phyloP scores from a whole-genome alignment of 2,329 filamentous ascomycete genomes.

The Helminthosporium solani region DNA sequence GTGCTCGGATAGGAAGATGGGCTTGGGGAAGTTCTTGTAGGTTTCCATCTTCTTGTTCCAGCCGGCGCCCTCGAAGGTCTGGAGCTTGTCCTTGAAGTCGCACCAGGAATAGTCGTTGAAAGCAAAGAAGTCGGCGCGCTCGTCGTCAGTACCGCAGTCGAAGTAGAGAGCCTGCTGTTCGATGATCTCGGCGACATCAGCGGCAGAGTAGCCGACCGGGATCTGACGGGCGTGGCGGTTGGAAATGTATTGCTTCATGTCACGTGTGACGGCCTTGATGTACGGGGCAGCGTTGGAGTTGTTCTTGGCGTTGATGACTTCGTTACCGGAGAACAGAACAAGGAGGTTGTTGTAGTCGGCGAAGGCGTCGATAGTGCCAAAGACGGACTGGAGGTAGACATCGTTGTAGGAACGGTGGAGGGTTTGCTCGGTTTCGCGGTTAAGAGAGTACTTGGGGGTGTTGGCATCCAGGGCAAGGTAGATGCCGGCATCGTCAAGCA shows the following conservation, averaged over 20 bases:
- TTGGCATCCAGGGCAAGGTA: conserved; percentile 92
- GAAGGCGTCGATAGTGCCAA: conserved; percentile 78
- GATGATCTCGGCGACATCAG: conserved; percentile 82
- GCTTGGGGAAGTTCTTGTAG: conserved; percentile 40
- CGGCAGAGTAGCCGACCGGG: conserved; percentile 79
- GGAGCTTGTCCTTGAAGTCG: conserved; percentile 51
- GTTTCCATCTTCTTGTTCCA: conserved; percentile 61
- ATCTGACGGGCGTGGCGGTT: conserved; percentile 66
- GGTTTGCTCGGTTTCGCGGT: conserved; percentile 65
- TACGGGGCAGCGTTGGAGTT: conserved; percentile 71
- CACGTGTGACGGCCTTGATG: conserved; percentile 70
- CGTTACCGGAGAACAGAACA: conserved; percentile 78
- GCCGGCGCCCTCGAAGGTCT: conserved; percentile 63
- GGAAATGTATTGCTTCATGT: conserved; percentile 78
- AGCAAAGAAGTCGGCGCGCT: conserved; percentile 84
- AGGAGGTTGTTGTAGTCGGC: conserved; percentile 80
- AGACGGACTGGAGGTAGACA: conserved; percentile 79
- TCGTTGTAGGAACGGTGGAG: conserved; percentile 72
- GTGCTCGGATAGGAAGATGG: conserved; percentile 87
- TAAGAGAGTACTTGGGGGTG: conserved; percentile 82
- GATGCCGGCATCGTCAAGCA: conserved; percentile 79
- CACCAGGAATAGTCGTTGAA: conserved; percentile 87
- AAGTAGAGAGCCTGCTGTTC: conserved; percentile 85
- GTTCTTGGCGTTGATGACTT: conserved; percentile 68
- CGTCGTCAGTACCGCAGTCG: conserved; percentile 85